Percentiles rank a stretch among this genome's conserved stretches.
These are phyloP conservation scores for Pleurotus citrinopileatus DNA, from an alignment of 768 basidiomycete species.

Conservation along the genomic window DNA sequence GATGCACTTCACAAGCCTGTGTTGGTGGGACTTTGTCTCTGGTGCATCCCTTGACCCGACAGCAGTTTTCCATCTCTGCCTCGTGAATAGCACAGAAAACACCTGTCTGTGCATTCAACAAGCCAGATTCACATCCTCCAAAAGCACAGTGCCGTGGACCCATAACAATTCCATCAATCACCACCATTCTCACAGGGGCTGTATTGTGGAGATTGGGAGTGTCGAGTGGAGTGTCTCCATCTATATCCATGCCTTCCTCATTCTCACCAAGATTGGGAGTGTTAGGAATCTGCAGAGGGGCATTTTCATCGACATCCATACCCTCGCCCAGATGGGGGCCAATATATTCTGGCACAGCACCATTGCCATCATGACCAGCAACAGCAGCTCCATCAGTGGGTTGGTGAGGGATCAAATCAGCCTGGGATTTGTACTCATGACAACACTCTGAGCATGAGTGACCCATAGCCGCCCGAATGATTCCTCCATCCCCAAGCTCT, in stretches of 20 bases:
- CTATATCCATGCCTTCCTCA: neutral
- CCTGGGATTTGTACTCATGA: constrained; percentile 9
- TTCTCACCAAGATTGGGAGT: too few relatives aligned
- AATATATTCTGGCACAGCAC: constrained; percentile 3
- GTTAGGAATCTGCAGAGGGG: too few relatives aligned
- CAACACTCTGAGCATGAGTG: constrained; percentile 13
- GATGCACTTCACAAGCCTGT: constrained; percentile 8
- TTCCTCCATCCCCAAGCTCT: constrained; percentile 9
- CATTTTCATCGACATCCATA: too few relatives aligned
- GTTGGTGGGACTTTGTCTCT: constrained; percentile 14
- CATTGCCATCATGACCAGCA: constrained; percentile 9
- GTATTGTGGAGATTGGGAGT: neutral
- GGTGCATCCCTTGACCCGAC: constrained; percentile 18
- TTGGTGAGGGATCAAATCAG: constrained; percentile 4
- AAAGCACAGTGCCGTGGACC: constrained; percentile 21
- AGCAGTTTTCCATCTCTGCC: constrained; percentile 13
- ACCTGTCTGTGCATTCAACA: constrained; percentile 21
- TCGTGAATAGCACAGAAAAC: constrained; percentile 23
- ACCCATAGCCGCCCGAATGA: constrained; percentile 4
- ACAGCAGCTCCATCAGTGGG: neutral
- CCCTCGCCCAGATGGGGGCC: too few relatives aligned
- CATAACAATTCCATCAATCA: too few relatives aligned
- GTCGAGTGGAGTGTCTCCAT: neutral
- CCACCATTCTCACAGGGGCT: constrained; percentile 3
- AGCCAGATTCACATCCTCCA: constrained; percentile 15